phyloP scores from a whole-genome alignment of 371 early-diverging fungal genomes.

The Parasitella parasitica region DNA sequence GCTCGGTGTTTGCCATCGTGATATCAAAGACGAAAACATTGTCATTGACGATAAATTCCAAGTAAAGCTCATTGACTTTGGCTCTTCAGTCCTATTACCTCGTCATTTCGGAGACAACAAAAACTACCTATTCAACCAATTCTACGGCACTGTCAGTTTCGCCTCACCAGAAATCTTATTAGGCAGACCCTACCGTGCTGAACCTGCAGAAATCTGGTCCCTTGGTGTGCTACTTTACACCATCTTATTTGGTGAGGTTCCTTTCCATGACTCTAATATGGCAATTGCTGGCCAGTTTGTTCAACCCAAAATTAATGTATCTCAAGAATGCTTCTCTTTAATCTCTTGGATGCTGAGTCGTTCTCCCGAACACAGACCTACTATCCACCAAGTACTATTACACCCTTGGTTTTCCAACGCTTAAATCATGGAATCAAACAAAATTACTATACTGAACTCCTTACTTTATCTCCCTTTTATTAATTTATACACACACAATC shows the following conservation, averaged over 20 bases:
- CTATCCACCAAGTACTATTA: constrained; percentile 58
- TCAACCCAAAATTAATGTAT: constrained; percentile 44
- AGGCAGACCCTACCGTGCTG: constrained; percentile 69
- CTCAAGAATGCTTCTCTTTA: constrained; percentile 55
- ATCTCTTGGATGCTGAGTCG: constrained; percentile 67
- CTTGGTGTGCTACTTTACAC: constrained; percentile 78
- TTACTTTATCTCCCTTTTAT: neutral
- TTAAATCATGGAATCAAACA: constrained; percentile 1
- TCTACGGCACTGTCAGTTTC: constrained; percentile 65
- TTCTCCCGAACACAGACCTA: constrained; percentile 55
- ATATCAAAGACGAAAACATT: constrained; percentile 79
- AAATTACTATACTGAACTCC: neutral
- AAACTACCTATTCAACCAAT: constrained; percentile 51
- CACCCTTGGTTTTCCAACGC: constrained; percentile 63
- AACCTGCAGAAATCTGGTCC: constrained; percentile 82
- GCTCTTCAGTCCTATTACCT: constrained; percentile 66
- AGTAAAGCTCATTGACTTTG: constrained; percentile 82
- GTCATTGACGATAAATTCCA: constrained; percentile 70
- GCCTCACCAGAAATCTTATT: constrained; percentile 83
- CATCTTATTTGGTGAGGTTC: constrained; percentile 72
- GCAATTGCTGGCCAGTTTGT: constrained; percentile 45
- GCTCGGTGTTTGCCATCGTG: constrained; percentile 59
- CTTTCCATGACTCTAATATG: constrained; percentile 61
- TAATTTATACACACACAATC: neutral
- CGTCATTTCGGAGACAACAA: constrained; percentile 40